Percentiles rank a stretch among this genome's conserved stretches.
These are phyloP conservation scores for Byssothecium circinans DNA, from an alignment of 2,329 filamentous ascomycete genomes.

Conservation along the genomic window DNA sequence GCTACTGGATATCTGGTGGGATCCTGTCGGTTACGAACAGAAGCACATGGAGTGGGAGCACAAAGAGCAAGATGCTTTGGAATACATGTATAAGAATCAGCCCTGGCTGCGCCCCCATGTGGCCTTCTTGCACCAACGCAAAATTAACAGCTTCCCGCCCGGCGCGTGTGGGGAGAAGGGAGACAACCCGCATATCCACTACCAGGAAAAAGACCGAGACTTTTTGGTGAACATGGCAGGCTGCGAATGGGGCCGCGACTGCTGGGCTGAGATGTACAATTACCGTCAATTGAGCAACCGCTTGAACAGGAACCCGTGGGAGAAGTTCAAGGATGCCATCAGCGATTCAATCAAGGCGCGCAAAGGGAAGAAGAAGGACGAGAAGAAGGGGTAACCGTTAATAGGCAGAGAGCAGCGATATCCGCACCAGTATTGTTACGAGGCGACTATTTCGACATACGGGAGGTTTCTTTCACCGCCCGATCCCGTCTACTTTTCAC, in stretches of 20 bases:
- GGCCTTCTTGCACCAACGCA: slow-evolving; percentile 86
- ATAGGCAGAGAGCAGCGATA: slow-evolving; percentile 6
- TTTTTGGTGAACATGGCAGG: slow-evolving; percentile 99
- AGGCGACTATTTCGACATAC: slow-evolving; percentile 5
- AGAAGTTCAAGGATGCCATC: slow-evolving; percentile 59
- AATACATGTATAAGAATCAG: slow-evolving; percentile 87
- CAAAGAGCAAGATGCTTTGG: slow-evolving; percentile 94
- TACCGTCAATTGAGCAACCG: slow-evolving; percentile 90
- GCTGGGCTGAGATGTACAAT: slow-evolving; percentile 97
- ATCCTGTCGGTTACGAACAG: slow-evolving; percentile 95
- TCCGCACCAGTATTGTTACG: slow-evolving; percentile 11
- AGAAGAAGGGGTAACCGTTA: slow-evolving; percentile 17
- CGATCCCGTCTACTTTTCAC: not conserved
- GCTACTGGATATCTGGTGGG: slow-evolving; percentile 96
- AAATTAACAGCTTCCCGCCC: slow-evolving; percentile 90
- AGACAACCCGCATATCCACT: slow-evolving; percentile 78
- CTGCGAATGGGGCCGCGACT: slow-evolving; percentile 94
- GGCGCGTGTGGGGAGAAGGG: slow-evolving; percentile 82
- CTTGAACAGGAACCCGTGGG: slow-evolving; percentile 82
- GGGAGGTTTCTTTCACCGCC: not conserved
- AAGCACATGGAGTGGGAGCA: slow-evolving; percentile 99
- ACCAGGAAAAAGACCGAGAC: slow-evolving; percentile 80
- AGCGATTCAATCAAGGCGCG: slow-evolving; percentile 42
- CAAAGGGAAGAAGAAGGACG: slow-evolving; percentile 28
- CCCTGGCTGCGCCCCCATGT: slow-evolving; percentile 90